Conservation (phyloP, 2,329 filamentous ascomycete genomes). For the Dothistroma septosporum region DNA sequence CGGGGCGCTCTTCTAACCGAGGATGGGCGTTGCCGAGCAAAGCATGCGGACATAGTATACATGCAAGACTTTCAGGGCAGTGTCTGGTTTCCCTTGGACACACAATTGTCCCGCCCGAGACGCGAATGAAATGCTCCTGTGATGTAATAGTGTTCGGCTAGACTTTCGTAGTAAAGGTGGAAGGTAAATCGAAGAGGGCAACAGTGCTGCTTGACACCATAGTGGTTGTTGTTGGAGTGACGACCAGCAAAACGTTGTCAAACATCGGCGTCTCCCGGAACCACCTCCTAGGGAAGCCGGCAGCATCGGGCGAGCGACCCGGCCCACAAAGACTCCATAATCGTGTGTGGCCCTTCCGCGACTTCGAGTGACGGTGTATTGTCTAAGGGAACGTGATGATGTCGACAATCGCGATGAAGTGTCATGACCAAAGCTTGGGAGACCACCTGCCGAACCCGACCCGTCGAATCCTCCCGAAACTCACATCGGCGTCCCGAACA, state of each 20-base stretch:
- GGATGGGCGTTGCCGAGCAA: neutral
- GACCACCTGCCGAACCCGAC: neutral
- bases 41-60: neutral
- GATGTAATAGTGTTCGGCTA: too few species aligned
- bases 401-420: too few species aligned
- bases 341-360: neutral
- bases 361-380: neutral
- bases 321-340: neutral
- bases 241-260: neutral
- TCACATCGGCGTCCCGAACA: neutral
- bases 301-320: neutral
- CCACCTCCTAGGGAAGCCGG: neutral
- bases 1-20: too few species aligned
- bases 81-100: too few species aligned
- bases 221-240: too few species aligned
- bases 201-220: too few species aligned
- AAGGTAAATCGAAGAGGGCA: too few species aligned
- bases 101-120: too few species aligned
- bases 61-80: neutral
- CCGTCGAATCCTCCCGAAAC: neutral
- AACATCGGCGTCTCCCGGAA: neutral
- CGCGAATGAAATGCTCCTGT: too few species aligned
- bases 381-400: too few species aligned
- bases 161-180: too few species aligned
- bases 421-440: neutral